Evolutionary conservation across 192 early-diverging fungal genomes (phyloP), one percentile per base, ranked within the genome.

Genomic region (Dissophora globulifera): DNA sequence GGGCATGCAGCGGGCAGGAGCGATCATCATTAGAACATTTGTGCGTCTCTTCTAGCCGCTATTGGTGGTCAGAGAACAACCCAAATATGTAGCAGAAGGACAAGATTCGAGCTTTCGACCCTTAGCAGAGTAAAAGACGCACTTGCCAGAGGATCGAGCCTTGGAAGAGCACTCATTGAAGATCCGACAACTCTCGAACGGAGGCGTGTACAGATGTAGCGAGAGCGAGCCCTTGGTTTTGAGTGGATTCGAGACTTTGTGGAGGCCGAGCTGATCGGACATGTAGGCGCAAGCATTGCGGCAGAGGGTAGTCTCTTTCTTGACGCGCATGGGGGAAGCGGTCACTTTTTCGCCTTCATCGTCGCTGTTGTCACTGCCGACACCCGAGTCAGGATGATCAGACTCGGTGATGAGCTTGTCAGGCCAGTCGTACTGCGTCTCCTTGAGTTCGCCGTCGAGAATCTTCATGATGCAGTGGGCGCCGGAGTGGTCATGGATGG

Each of bases 401-500:
- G 51, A 48, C 29, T 82, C 81, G 27, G 41, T 38, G 4, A 50
- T 48, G 29, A 62, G 47, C 25, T 61, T 67, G n/a, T 82, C 71
- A 1, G 95, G 95, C 89, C 89, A 93, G 4, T 91, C 84, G 63
- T 87, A 97, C 31, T 88, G 80, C 0, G 93, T 89, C 56, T 97
- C 95, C 57, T 82, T 65, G 8, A 97, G 78, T 50, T 90, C 81
- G 4, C 95, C 95, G 42, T 89, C 91, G 11, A 97, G 83, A 7
- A 97, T 81, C 67, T 96, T 95, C 93, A 97, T 93, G 67, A 95
- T 82, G 71, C 95, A 97, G 74, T 97, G 95, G 25, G 93, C 88
- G 23, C 89, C 87, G 9, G 93, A 81, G 61, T 97, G 95, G 81
- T 96, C 93, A 69, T 97, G 95, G 64, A 97, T 94, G 16, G 95